Percentiles rank a stretch among this genome's conserved stretches.
phyloP scores from a whole-genome alignment of 345 rosid species.

The Garcia nutans region DNA sequence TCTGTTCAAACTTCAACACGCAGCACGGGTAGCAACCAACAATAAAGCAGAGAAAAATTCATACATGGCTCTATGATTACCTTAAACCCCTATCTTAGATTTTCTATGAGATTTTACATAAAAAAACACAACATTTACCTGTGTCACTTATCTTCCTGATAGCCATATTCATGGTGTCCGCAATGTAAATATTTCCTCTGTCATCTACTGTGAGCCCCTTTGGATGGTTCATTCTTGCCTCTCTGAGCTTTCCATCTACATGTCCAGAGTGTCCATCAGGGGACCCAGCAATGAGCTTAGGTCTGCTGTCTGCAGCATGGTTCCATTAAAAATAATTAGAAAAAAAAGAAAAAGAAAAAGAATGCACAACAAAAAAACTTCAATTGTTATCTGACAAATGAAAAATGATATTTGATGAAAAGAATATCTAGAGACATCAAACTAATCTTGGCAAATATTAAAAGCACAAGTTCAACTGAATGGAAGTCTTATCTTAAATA shows the following conservation, averaged over 20 bases:
- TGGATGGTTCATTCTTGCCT: conserved; percentile 87
- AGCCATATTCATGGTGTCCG: conserved; percentile 86
- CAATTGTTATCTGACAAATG: not conserved
- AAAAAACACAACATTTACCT: conserved; percentile 40
- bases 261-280: conserved; percentile 81
- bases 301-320: conserved; percentile 59
- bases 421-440: not conserved
- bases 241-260: conserved; percentile 83
- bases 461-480: not conserved
- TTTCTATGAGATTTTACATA: not conserved
- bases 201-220: conserved; percentile 89
- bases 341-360: not conserved
- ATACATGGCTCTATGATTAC: not conserved
- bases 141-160: conserved; percentile 86
- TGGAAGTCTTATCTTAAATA: not conserved
- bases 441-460: not conserved
- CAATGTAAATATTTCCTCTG: conserved; percentile 85
- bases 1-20: conserved; percentile 9
- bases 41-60: not conserved
- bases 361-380: not conserved
- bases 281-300: conserved; percentile 87
- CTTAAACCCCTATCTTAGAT: not conserved
- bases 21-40: not conserved
- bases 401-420: not conserved
- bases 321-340: not conserved